Evolutionary conservation across 352 stramenopile genomes (phyloP).

Genomic region (Globisporangium cystogenes): DNA sequence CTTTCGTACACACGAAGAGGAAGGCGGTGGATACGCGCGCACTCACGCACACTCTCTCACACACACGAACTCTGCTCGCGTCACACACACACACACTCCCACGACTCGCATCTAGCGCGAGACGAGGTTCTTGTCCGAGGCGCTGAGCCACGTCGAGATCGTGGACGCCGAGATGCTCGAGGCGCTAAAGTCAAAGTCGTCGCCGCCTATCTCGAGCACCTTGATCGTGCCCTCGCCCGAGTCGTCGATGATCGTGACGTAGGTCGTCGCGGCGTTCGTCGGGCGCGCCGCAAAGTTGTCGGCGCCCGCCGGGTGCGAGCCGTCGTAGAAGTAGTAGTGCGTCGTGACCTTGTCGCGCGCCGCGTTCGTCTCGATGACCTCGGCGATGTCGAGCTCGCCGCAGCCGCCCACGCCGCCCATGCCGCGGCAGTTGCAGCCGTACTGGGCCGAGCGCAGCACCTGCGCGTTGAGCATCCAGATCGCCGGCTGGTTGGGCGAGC

Average conservation of each 20-base stretch:
- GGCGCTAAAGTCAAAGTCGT: slow-evolving; percentile 35
- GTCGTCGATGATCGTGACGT: slow-evolving; percentile 51
- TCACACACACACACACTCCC: too few species aligned
- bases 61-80: too few species aligned
- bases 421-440: slow-evolving; percentile 71
- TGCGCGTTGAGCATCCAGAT: slow-evolving; percentile 80
- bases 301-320: slow-evolving; percentile 25
- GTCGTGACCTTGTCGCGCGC: slow-evolving; percentile 51
- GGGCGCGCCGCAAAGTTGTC: slow-evolving; percentile 39
- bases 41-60: too few species aligned
- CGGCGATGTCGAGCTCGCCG: slow-evolving; percentile 64
- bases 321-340: slow-evolving; percentile 75
- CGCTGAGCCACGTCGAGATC: slow-evolving; percentile 26
- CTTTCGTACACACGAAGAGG: too few species aligned
- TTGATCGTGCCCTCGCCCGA: slow-evolving; percentile 29
- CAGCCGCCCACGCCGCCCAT: slow-evolving; percentile 45
- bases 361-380: slow-evolving; percentile 64
- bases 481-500: slow-evolving; percentile 40
- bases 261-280: slow-evolving; percentile 27
- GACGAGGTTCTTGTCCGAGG: slow-evolving; percentile 32
- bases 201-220: slow-evolving; percentile 32
- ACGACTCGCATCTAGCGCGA: slow-evolving; percentile 2
- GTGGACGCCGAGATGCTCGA: slow-evolving; percentile 22
- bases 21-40: too few species aligned
- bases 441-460: slow-evolving; percentile 59